Percentiles rank a stretch among this genome's conserved stretches.
phyloP scores from a whole-genome alignment of 495 filamentous ascomycete genomes.

The Neurospora sp. region DNA sequence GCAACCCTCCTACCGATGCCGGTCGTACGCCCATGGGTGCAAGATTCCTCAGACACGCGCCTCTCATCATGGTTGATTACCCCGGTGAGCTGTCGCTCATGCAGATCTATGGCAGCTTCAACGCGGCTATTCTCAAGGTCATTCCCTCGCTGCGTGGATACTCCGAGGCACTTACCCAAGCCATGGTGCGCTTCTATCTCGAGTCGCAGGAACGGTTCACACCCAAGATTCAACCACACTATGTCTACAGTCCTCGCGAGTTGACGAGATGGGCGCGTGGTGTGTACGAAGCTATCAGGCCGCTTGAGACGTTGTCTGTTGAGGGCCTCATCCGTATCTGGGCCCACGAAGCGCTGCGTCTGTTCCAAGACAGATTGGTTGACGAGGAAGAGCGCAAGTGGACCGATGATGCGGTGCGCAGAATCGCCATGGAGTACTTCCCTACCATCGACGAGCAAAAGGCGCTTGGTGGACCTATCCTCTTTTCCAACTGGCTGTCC shows the following conservation, averaged over 20 bases:
- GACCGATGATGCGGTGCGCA: slow-evolving; percentile 75
- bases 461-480: slow-evolving; percentile 84
- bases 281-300: slow-evolving; percentile 91
- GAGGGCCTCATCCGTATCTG: slow-evolving; percentile 95
- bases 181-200: slow-evolving; percentile 94
- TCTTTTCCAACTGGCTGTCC: slow-evolving; percentile 99
- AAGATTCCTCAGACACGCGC: slow-evolving; percentile 88
- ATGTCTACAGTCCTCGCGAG: slow-evolving; percentile 98
- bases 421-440: slow-evolving; percentile 85
- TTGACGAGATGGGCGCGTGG: slow-evolving; percentile 94
- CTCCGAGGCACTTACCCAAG: slow-evolving; percentile 84
- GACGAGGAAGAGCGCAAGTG: slow-evolving; percentile 89
- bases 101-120: slow-evolving; percentile 99
- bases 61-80: slow-evolving; percentile 98
- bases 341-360: slow-evolving; percentile 90
- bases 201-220: slow-evolving; percentile 93
- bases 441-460: slow-evolving; percentile 80
- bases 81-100: slow-evolving; percentile 86
- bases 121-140: slow-evolving; percentile 90
- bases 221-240: slow-evolving; percentile 92
- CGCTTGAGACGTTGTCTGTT: slow-evolving; percentile 73
- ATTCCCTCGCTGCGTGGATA: slow-evolving; percentile 92
- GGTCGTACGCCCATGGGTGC: slow-evolving; percentile 90
- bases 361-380: slow-evolving; percentile 95
- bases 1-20: slow-evolving; percentile 97